Base-by-base conservation (phyloP, 2,329 filamentous ascomycete genomes). In the Pseudocercospora pini-densiflorae region DNA sequence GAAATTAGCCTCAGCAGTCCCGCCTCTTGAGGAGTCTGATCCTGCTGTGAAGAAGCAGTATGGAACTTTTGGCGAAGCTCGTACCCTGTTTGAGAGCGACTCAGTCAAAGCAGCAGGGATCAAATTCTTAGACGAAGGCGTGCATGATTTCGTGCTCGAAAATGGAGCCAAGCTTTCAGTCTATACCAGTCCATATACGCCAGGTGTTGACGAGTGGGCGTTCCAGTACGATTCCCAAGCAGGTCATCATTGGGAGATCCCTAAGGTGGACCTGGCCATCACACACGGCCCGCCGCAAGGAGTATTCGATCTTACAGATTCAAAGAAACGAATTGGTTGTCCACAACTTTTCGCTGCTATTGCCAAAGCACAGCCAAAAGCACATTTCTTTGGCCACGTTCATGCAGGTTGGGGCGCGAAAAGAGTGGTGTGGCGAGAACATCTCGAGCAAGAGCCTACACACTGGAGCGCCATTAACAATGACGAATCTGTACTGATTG, bases 311-410 rank as follows among this genome's bases (percentile, higher is more conserved):
- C 64, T 69, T n/a, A 79, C 77, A 0, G 67, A 43, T 0, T 27
- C 53, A 0, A 61, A 69, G 70, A 1, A 74, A 74, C 2, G 73
- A 78, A 86, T 85, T 0, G 88, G 88, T 0, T 89, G 88, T 74
- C 77, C 81, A 55, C 81, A 85, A 71, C 77, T 90, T 1, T 78
- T 86, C 1, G 77, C 79, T 1, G 87, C 87, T 0, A 77, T 85
- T 1, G 76, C 79, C 61, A 79, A 86, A 5, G 83, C 82, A 9
- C 79, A 78, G 59, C 88, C 88, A 0, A 74, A 77, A 2, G 59
- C 90, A n/a, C 85, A 89, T 73, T 86, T 86, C 68, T 90, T 89
- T 72, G 87, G 88, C 0, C 87, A 89, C 77, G 88, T 89, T 19
- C 87, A 89, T 72, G 85, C 87, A 72, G 85, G 79, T 0, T 82